Base-by-base conservation (phyloP, 805 yeast species). In the Saccharomyces mikatae region DNA sequence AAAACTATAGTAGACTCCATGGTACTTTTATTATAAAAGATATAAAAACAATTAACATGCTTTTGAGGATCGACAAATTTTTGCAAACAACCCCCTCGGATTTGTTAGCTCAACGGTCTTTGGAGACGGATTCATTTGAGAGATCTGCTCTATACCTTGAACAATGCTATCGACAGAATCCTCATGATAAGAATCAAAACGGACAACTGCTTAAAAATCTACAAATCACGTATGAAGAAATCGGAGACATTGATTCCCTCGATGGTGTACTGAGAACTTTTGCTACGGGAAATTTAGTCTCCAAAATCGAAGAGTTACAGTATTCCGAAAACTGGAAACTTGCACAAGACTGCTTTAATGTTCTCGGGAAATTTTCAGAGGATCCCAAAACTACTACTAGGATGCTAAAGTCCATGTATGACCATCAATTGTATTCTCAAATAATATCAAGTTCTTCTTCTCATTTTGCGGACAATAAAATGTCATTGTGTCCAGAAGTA, bases 171-270 rank as follows among this genome's bases (percentile, higher is more conserved):
- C 72, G 90, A 41, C 64, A 67, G 17, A 50, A 71, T 60, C 62
- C 66, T 1, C 48, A 76, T 52, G 68, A 70, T 61, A 46, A 47
- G n/a, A 70, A 74, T 14, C 48, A 44, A 8, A 53, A 64, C 57
- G 74, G 72, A 62, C 44, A 36, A 36, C 76, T 76, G 24, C 66
- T 73, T 0, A 76, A 83, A 14, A 60, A 62, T 4, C 69, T 94
- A n/a, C 89, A 89, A 61, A 77, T 79, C 28, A 87, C 91, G 74
- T 94, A 94, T 67, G 85, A 96, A 6, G 86, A 82, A 54, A 81
- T 94, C 50, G 92, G 89, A 62, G 99, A 95, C 64, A 78, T 84
- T 41, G 99, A 94, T 72, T 84, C 96, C 0, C 75, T 94, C 31
- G 91, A 87, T 65, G 99, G 99, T 24, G 82, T 89, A 4, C 72